Base-by-base conservation (phyloP, 352 stramenopile species). In the Phytophthora boehmeriae region DNA sequence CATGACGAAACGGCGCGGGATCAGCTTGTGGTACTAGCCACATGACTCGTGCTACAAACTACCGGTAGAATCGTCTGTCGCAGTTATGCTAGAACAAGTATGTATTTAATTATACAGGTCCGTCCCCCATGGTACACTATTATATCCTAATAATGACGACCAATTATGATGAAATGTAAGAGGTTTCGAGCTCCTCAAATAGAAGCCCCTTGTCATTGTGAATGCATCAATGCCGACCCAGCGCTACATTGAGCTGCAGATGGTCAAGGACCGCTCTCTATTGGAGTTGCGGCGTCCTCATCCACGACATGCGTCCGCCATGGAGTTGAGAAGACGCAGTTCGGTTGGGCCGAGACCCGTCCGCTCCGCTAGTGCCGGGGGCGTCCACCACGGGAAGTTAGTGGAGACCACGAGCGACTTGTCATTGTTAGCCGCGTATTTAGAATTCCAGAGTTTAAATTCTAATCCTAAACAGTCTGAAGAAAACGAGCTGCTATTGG, bases 241-340 rank as follows among this genome's bases (percentile, higher is more conserved):
- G 59, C 56, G 67, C 48, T 68, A 64, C 63, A 62, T 76, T 16
- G 54, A 53, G 38, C 59, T 73, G 25, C 53, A 72, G 28, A 78
- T 78, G 61, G 56, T 73, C 25, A 56, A 75, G 39, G 49, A 63
- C 35, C 66, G 66, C 36, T 46, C 20, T 32, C 54, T 61, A 2
- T 65, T 62, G 30, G 57, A 66, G 27, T 10, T 51, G 5, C 17
- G 49, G 1, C 51, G 56, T 4, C 52, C 48, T 16, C 59, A 45
- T n/a, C 50, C 48, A 4, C 65, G 59, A 13, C 51, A 52, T 14
- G 65, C 53, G 4, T 69, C 53, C 19, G 58, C 64, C 16, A 39
- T 46, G 1, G 64, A 68, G n/a, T 30, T 72, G 17, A 39, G 46
- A 2, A 34, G 56, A 8, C 64, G 64, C 35, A 57, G 59, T 41